Percentiles rank a stretch among this genome's conserved stretches.
Conservation (phyloP, 2,329 filamentous ascomycete species). For the Fusarium annulatum region DNA sequence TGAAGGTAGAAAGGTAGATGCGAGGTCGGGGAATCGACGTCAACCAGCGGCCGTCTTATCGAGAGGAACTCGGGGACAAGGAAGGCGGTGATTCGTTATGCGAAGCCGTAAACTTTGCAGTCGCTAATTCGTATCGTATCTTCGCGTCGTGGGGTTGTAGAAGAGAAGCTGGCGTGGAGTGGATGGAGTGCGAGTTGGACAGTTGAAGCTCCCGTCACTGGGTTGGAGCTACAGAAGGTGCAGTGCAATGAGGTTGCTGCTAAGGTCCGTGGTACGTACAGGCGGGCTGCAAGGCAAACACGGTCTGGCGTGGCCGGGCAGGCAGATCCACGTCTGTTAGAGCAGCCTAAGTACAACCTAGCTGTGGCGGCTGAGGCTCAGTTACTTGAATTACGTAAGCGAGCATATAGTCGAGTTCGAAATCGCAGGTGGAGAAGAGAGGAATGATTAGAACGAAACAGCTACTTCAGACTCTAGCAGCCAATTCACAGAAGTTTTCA, state of each 20-base stretch:
- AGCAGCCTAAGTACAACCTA: constrained; percentile 12
- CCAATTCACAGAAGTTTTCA: not conserved
- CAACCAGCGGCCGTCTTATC: constrained; percentile 36
- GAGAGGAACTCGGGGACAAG: constrained; percentile 14
- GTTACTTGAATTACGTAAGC: constrained; percentile 5
- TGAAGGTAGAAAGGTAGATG: constrained; percentile 32
- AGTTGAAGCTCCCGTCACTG: constrained; percentile 39
- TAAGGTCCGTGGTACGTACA: constrained; percentile 39
- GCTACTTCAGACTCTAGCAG: not conserved
- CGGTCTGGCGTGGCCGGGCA: constrained; percentile 53
- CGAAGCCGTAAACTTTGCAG: not conserved
- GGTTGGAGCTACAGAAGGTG: constrained; percentile 37
- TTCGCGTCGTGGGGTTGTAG: constrained; percentile 11
- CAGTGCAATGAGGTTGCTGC: constrained; percentile 28
- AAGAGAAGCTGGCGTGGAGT: constrained; percentile 28
- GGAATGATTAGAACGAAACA: not conserved
- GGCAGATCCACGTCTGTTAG: constrained; percentile 35
- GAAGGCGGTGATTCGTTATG: not conserved
- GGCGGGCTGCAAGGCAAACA: constrained; percentile 54
- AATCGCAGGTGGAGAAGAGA: not conserved
- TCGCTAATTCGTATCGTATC: constrained; percentile 18
- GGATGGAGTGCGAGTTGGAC: constrained; percentile 35
- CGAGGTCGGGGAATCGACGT: constrained; percentile 37
- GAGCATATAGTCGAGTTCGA: too few relatives aligned
- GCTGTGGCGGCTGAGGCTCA: constrained; percentile 31